phyloP scores from a whole-genome alignment of 1,139 yeast genomes.

The Geotrichum klebahnii region DNA sequence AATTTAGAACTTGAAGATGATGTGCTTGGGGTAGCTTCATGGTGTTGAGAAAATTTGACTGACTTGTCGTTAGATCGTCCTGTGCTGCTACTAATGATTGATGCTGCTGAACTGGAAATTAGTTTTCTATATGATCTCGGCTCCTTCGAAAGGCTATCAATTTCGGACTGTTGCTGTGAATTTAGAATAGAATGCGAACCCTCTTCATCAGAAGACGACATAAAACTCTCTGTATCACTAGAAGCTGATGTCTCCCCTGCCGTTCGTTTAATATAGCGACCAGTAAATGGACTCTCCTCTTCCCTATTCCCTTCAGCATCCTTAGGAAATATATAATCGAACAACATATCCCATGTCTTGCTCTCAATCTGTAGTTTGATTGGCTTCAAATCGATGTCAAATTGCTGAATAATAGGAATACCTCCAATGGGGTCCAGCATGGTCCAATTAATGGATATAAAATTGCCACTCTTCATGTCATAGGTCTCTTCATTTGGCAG shows the following conservation, averaged over 20 bases:
- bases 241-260: constrained; percentile 9
- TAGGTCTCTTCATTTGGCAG: constrained; percentile 27
- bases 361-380: constrained; percentile 70
- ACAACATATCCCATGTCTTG: constrained; percentile 56
- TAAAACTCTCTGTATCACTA: constrained; percentile 8
- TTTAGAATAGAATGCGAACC: constrained; percentile 2
- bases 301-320: constrained; percentile 31
- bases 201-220: constrained; percentile 9
- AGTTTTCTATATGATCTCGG: neutral
- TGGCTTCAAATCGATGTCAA: constrained; percentile 56
- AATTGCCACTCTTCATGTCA: constrained; percentile 33
- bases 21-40: neutral
- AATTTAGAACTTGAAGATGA: neutral
- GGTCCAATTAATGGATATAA: constrained; percentile 64
- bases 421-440: constrained; percentile 83
- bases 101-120: neutral
- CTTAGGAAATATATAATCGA: constrained; percentile 63
- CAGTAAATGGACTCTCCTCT: constrained; percentile 28
- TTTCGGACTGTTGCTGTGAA: neutral
- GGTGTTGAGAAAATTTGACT: too few relatives aligned
- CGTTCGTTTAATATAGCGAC: constrained; percentile 18
- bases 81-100: neutral
- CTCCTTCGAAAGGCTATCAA: neutral
- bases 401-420: constrained; percentile 58
- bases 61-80: neutral